Base-by-base conservation (phyloP, 192 early-diverging fungal genomes). In the Fimicolochytrium jonesii region DNA sequence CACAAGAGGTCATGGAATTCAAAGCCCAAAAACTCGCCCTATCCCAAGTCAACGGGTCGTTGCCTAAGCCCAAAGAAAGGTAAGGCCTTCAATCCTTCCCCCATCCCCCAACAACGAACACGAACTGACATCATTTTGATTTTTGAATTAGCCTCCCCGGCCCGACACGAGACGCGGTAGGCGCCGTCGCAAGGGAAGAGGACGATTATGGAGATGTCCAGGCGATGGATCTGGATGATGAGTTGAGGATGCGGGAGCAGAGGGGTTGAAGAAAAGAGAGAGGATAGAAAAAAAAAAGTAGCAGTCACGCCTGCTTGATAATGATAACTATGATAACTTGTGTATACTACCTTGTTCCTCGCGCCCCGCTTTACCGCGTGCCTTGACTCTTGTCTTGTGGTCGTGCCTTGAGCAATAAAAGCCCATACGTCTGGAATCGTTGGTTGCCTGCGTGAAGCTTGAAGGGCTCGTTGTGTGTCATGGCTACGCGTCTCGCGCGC, bases 151-250 rank as follows among this genome's bases (percentile, higher is more conserved):
- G 72, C 29, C 62, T 78, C 35, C 54, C 72, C 20, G 77, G 72
- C 33, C 77, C 77, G 7, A 57, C 46, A 9, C 45, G 73, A 17
- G 69, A 72, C 25, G 61, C 67, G 17, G 61, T 69, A 17, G 64
- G 55, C 33, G 59, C 59, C 29, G 72, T 74, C 20, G 56, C 53
- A 11, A 45, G 50, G n/a, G 76, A 78, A 18, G 72, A 70, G 31
- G 73, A 80, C 29, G 70, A 72, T 3, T 70, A 79, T 64, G 55
- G 68, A 46, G 64, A 65, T 2, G n/a, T n/a, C n/a, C 68, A 61
- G 4, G 79, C 79, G 13, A 77, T 81, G 79, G 79, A 81, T 58
- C 41, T 81, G 42, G 79, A 81, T 43, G 79, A 81, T 35, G 73
- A 76, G 54, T 53, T 81, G 51, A 61, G 69, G 61, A 69, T 68